phyloP scores from a whole-genome alignment of 352 stramenopile genomes.

The Globisporangium rhizosaccharum region DNA sequence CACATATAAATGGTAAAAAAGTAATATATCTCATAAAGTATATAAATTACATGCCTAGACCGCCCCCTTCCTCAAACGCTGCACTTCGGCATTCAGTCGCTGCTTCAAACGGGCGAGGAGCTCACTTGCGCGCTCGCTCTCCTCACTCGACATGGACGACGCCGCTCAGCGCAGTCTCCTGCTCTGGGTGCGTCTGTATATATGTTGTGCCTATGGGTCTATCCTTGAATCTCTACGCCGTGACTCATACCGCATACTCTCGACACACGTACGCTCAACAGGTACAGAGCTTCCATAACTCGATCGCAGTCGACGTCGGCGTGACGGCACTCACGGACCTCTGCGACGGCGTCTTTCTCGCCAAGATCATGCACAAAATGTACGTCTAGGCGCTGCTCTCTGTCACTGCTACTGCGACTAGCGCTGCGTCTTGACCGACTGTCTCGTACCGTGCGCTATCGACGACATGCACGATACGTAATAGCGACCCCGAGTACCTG shows the following conservation, averaged over 20 bases:
- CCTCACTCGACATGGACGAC: slow-evolving; percentile 47
- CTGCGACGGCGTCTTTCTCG: slow-evolving; percentile 77
- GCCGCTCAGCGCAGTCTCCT: slow-evolving; percentile 68
- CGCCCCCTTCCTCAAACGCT: too few relatives aligned
- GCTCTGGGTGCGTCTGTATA: slow-evolving; percentile 48
- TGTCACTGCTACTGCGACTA: not conserved
- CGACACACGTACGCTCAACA: slow-evolving; percentile 10
- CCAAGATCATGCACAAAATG: slow-evolving; percentile 84
- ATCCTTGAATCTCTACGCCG: not conserved
- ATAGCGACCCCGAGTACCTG: slow-evolving; percentile 72
- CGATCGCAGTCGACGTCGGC: slow-evolving; percentile 34
- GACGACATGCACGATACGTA: slow-evolving; percentile 1
- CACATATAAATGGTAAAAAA: too few relatives aligned
- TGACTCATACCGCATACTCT: not conserved
- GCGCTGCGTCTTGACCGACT: not conserved
- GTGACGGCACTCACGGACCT: slow-evolving; percentile 49
- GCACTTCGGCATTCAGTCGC: too few relatives aligned
- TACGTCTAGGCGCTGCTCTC: slow-evolving; percentile 23
- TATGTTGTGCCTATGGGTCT: not conserved
- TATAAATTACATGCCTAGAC: too few relatives aligned
- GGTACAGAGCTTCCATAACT: slow-evolving; percentile 72
- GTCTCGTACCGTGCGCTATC: too few relatives aligned
- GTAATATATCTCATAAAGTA: too few relatives aligned
- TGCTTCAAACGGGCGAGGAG: too few relatives aligned
- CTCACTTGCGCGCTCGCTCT: not conserved